Percentiles rank a stretch among this genome's conserved stretches.
These are phyloP conservation scores for Quercus lobata DNA, from an alignment of 331 rosid genomes.

Conservation along the genomic window DNA sequence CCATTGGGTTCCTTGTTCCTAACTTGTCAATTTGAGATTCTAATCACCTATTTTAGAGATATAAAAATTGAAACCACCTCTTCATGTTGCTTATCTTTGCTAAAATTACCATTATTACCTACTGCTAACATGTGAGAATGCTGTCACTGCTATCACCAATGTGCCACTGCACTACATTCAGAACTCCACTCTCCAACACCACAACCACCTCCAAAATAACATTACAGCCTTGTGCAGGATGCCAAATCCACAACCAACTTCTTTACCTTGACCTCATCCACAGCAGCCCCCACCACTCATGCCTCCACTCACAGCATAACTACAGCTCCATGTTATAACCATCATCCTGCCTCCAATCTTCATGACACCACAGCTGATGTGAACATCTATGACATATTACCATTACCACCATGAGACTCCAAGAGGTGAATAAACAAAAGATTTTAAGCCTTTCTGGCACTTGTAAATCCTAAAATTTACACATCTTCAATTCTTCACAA, in stretches of 20 bases:
- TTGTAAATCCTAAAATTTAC: background rate
- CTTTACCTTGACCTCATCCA: too few species aligned
- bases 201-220: background rate
- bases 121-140: background rate
- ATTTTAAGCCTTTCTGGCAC: background rate
- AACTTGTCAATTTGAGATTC: background rate
- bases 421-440: background rate
- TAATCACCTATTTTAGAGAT: background rate
- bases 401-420: background rate
- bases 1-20: background rate
- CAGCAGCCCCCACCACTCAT: too few species aligned
- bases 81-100: background rate
- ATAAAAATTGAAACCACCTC: background rate
- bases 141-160: too few species aligned
- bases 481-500: background rate
- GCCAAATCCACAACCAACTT: background rate
- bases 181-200: background rate
- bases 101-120: background rate
- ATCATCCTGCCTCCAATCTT: background rate
- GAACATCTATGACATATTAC: background rate
- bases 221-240: background rate
- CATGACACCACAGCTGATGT: background rate
- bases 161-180: background rate
- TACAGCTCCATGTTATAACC: background rate
- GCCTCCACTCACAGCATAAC: too few species aligned